phyloP scores from a whole-genome alignment of 2,329 filamentous ascomycete species.

The Scedosporium aurantiacum region DNA sequence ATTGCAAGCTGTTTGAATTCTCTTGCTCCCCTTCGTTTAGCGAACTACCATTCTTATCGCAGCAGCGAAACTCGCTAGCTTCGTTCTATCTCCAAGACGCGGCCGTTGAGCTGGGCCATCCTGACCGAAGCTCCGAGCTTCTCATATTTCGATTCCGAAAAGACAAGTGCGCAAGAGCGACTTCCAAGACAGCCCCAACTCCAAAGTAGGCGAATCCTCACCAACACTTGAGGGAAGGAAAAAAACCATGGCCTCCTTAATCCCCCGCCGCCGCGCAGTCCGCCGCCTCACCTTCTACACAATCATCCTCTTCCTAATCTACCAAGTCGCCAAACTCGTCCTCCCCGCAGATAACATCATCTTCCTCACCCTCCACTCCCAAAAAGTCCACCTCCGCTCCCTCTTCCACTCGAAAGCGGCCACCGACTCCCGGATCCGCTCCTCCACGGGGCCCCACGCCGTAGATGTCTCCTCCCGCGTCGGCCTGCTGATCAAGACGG shows the following conservation, averaged over 20 bases:
- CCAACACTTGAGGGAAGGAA: not conserved
- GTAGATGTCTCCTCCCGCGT: slow-evolving; percentile 35
- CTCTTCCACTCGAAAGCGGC: slow-evolving; percentile 17
- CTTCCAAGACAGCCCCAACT: no score
- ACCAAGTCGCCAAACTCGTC: slow-evolving; percentile 4
- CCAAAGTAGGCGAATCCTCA: not conserved
- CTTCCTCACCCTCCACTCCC: slow-evolving; percentile 11
- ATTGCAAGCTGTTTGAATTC: no score
- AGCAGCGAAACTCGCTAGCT: no score
- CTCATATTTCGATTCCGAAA: no score
- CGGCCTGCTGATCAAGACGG: slow-evolving; percentile 43
- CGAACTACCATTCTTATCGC: not conserved
- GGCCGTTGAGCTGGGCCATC: not conserved
- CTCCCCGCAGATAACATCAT: slow-evolving; percentile 11
- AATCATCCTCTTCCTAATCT: slow-evolving; percentile 6
- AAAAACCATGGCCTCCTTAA: not conserved
- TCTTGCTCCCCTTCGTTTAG: not conserved
- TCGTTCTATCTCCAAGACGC: not conserved
- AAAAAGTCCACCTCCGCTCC: slow-evolving; percentile 17
- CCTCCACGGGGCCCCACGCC: slow-evolving; percentile 25
- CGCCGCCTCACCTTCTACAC: slow-evolving; percentile 6
- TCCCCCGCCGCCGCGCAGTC: slow-evolving; percentile 1
- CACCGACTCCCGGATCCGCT: slow-evolving; percentile 30
- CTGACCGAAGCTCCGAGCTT: not conserved
- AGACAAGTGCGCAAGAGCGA: no score